These are phyloP conservation scores for Salix arbutifolia DNA, from an alignment of 345 rosid species.

Conservation along the genomic window DNA sequence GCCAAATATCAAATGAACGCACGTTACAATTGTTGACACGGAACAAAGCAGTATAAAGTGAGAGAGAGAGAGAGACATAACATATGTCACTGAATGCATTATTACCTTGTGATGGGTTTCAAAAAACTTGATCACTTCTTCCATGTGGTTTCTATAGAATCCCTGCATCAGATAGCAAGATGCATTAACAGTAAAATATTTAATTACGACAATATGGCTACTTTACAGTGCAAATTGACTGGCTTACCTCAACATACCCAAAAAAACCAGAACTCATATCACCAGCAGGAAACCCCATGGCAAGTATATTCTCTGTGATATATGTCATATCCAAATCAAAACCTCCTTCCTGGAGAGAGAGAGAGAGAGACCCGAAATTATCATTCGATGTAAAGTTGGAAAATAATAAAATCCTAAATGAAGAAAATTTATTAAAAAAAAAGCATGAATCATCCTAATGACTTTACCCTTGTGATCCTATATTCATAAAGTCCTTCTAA, in stretches of 20 bases:
- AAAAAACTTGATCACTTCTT: constrained; percentile 85
- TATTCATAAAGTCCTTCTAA: neutral
- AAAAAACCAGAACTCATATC: constrained; percentile 90
- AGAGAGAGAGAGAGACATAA: neutral
- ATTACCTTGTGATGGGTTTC: constrained; percentile 84
- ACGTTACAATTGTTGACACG: neutral
- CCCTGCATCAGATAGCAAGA: constrained; percentile 54
- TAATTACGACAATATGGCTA: neutral
- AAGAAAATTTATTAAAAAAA: neutral
- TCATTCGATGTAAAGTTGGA: neutral
- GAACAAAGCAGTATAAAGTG: neutral
- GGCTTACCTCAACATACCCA: constrained; percentile 71
- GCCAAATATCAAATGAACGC: neutral
- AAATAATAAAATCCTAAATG: neutral
- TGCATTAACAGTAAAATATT: neutral
- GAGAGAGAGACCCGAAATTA: neutral
- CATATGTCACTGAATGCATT: neutral
- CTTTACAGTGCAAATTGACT: constrained; percentile 7
- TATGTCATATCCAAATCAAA: constrained; percentile 85
- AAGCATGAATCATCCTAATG: neutral
- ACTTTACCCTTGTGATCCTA: neutral
- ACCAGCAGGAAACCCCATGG: constrained; percentile 98
- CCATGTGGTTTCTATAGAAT: constrained; percentile 86
- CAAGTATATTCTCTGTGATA: constrained; percentile 79
- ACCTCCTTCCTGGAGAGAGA: constrained; percentile 66